Evolutionary conservation across 2,329 filamentous ascomycete species (phyloP), one percentile per base, ranked within the genome.

Genomic region (Myriosclerotinia duriaeana): DNA sequence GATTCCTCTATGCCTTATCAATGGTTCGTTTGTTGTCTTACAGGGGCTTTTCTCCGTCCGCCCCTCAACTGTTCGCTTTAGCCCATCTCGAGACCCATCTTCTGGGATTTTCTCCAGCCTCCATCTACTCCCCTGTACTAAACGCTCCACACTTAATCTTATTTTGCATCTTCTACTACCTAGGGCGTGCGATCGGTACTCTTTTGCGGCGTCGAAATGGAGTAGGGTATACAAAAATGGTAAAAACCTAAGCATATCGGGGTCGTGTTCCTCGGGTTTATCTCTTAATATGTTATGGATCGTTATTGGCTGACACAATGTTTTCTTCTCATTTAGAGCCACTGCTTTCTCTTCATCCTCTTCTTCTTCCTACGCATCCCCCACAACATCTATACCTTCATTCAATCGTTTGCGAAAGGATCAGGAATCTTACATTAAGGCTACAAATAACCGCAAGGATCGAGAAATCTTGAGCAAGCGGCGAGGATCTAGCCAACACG

Each of bases 131-230:
- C 59, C 46, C 6, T 62, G 59, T 42, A 62, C 48, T 12, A 62
- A 53, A 62, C 36, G 36, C 60, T 63, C 60, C 60, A 63, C 60
- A 34, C 48, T 34, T 63, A 63, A 63, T 63, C 38, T 63, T 63
- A 63, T 30, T 63, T 17, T 42, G 22, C 36, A 53, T n/a, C 50
- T 42, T 22, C 46, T 54, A 53, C 60, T 53, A 42, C 60, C 60
- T 53, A 63, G 9, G 48, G n/a, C 59, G 59, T 30, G 36, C 60
- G 48, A 63, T 54, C 60, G 50, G 30, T 50, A 61, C 44, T 61
- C 30, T 46, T 26, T 38, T 61, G 20, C 42, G 44, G 30, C 44
- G 30, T 58, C 22, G 55, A 34, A 60, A 60, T 63, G 46, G 38
- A 48, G 46, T 46, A 48, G 52, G 40, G 30, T 7, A 46, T 48